Conservation (phyloP, 371 early-diverging fungal genomes). For the Lichtheimia corymbifera region DNA sequence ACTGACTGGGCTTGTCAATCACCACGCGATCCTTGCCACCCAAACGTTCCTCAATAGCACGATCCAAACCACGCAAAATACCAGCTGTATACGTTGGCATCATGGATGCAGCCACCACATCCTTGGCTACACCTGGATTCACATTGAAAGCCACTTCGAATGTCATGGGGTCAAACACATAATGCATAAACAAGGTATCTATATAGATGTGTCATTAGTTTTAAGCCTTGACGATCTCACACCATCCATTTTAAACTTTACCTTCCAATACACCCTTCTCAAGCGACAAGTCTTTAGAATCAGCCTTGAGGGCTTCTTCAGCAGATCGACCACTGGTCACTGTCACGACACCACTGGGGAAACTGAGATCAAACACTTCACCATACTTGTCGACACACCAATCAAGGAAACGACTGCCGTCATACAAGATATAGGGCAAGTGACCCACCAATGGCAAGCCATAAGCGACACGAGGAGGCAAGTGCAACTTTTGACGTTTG, state of each 20-base stretch:
- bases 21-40: slow-evolving; percentile 9
- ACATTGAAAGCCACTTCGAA: slow-evolving; percentile 32
- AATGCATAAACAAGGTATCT: slow-evolving; percentile 37
- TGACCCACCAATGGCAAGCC: slow-evolving; percentile 38
- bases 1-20: slow-evolving; percentile 14
- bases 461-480: slow-evolving; percentile 36
- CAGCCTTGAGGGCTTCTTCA: slow-evolving; percentile 35
- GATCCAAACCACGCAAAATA: slow-evolving; percentile 24
- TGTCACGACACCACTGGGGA: slow-evolving; percentile 24
- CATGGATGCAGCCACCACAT: slow-evolving; percentile 16
- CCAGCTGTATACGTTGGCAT: slow-evolving; percentile 19
- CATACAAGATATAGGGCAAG: slow-evolving; percentile 24
- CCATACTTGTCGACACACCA: slow-evolving; percentile 39
- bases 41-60: slow-evolving; percentile 16
- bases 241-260: no score
- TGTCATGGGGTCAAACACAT: slow-evolving; percentile 20
- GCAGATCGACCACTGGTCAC: slow-evolving; percentile 26
- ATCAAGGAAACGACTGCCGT: slow-evolving; percentile 28
- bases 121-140: slow-evolving; percentile 30
- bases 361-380: slow-evolving; percentile 28
- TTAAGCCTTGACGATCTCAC: neutral
- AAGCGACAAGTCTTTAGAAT: slow-evolving; percentile 22
- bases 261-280: slow-evolving; percentile 34
- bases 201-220: neutral
- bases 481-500: slow-evolving; percentile 21